These are phyloP conservation scores for Plenodomus biglobosus DNA, from an alignment of 2,329 filamentous ascomycete species.

Conservation along the genomic window DNA sequence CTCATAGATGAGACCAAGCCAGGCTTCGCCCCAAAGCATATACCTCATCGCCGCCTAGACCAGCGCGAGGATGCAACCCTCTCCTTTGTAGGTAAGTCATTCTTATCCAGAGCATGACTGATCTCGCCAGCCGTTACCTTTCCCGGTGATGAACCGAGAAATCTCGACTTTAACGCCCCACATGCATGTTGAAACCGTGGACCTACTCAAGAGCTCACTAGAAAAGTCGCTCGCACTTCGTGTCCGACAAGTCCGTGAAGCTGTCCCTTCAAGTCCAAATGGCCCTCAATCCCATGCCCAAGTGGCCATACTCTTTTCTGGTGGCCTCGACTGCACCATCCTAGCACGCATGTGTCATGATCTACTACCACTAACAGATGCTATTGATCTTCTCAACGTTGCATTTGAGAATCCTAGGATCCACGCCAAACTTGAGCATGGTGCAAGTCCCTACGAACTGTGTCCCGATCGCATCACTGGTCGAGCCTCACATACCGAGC, in stretches of 20 bases:
- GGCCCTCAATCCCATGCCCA: conserved; percentile 43
- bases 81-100: conserved; percentile 40
- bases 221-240: conserved; percentile 64
- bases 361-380: conserved; percentile 66
- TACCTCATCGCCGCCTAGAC: conserved; percentile 27
- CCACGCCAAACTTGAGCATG: conserved; percentile 41
- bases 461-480: conserved; percentile 92
- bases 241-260: conserved; percentile 34
- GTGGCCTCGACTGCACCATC: conserved; percentile 88
- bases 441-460: conserved; percentile 65
- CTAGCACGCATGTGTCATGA: conserved; percentile 80
- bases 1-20: neutral
- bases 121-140: conserved; percentile 44
- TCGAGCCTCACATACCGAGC: conserved; percentile 74
- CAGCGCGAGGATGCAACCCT: conserved; percentile 8
- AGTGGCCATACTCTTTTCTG: conserved; percentile 86
- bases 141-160: conserved; percentile 50
- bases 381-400: conserved; percentile 89
- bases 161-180: neutral
- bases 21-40: conserved; percentile 12
- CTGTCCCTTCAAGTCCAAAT: conserved; percentile 4
- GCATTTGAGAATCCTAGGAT: conserved; percentile 91
- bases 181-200: conserved; percentile 51
- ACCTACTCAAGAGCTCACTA: conserved; percentile 57
- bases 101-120: conserved; percentile 13